Base-by-base conservation (phyloP, 306 rosid genomes). In the Begonia peltatifolia region DNA sequence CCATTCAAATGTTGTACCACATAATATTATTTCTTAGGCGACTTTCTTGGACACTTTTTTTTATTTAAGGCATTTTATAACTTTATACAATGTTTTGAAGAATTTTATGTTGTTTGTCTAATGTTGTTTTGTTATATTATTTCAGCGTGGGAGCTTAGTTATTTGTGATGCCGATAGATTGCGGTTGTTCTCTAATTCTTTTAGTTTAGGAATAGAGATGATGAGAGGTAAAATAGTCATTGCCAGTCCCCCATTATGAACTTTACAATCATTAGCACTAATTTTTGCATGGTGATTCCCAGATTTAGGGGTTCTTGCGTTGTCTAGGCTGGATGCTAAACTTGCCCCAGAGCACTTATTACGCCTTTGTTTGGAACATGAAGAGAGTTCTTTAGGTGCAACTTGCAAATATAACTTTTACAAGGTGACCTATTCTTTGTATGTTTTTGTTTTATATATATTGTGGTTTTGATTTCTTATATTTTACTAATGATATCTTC, bases 311-410 rank as follows among this genome's bases (percentile, higher is more conserved):
- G 71, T 74, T 47, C 52, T 79, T n/a, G 63, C 36, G 60, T 58
- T 85, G 60, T 60, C 85, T 48, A 64, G 64, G 70, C 60, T 85
- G 53, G 97, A 90, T 63, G 74, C 82, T 13, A 60, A 66, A 67
- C 76, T 90, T 41, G 76, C 79, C 67, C 95, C 90, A 9, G 97
- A 90, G 68, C 82, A 85, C 72, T 69, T 80, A 59, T 52, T 90
- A 44, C 75, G 78, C 54, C 87, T 90, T 64, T 80, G 82, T 63
- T 44, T 82, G 68, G 95, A 85, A 77, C 76, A 68, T 62, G 68
- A 59, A 46, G 70, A 55, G 62, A 76, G 72, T 56, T 71, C 80
- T 54, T 62, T 52, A 55, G 76, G 57, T 22, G 69, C 75, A 23
- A 60, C 81, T 46, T 10, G 18, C 17, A 76, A 70, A 74, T 83